phyloP scores from a whole-genome alignment of 139 green algal species.

The Astrephomene gubernaculifera region DNA sequence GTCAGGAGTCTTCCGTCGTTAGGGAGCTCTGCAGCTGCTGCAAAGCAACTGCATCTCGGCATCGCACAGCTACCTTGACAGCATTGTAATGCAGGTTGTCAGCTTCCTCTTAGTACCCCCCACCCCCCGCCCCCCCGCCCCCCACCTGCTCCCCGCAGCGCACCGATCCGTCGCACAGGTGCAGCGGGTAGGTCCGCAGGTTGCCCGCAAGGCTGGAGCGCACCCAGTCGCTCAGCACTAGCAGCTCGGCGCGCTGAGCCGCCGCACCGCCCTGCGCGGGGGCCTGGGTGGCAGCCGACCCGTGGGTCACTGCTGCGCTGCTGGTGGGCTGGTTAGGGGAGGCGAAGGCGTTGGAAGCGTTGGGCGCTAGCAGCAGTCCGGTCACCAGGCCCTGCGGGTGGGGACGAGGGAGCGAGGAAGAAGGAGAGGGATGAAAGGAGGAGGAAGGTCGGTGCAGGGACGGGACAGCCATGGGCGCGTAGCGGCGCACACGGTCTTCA shows the following conservation, averaged over 20 bases:
- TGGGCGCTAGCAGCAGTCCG: constrained; percentile 73
- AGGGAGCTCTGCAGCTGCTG: too few species aligned
- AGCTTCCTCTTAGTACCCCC: not conserved
- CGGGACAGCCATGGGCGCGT: not conserved
- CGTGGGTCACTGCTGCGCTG: too few species aligned
- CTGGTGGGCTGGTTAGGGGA: too few species aligned
- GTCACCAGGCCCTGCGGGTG: constrained; percentile 81
- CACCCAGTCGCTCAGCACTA: constrained; percentile 53
- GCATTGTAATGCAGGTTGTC: too few species aligned
- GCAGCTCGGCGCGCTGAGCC: constrained; percentile 64
- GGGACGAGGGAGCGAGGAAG: not conserved
- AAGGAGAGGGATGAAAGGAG: not conserved
- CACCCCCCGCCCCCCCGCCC: not conserved
- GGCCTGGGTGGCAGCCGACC: constrained; percentile 35
- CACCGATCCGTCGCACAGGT: constrained; percentile 40
- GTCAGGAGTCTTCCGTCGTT: too few species aligned
- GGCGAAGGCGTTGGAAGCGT: too few species aligned
- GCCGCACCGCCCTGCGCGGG: not conserved
- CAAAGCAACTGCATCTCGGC: too few species aligned
- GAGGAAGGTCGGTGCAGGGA: not conserved
- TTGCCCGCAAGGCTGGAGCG: constrained; percentile 26
- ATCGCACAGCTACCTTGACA: too few species aligned
- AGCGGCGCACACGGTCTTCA: not conserved
- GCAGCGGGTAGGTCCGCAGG: constrained; percentile 44
- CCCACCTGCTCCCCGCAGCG: constrained; percentile 33